A percentile compares a stretch with the other conserved stretches of the same genome.
phyloP scores from a whole-genome alignment of 1,139 yeast genomes.

The Sugiyamaella paludigena region DNA sequence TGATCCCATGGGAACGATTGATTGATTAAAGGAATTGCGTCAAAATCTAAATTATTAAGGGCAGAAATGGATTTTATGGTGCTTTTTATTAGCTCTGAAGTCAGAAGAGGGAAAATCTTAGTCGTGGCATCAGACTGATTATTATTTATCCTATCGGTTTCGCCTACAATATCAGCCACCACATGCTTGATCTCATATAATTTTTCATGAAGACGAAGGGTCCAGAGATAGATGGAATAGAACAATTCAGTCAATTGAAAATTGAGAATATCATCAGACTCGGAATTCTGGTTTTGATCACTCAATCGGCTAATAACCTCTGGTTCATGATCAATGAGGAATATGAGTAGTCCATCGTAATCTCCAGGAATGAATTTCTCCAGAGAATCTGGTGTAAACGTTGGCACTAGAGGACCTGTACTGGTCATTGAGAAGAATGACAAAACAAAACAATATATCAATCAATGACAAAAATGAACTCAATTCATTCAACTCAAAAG shows the following conservation, averaged over 20 bases:
- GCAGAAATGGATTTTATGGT: slow-evolving; percentile 1
- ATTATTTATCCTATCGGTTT: background rate
- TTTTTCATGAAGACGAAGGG: slow-evolving; percentile 10
- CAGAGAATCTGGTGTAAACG: background rate
- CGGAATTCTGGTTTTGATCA: background rate
- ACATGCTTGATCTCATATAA: slow-evolving; percentile 5
- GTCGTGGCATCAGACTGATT: background rate
- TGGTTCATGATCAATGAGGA: slow-evolving; percentile 8
- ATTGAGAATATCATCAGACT: no score
- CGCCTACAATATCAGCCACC: background rate
- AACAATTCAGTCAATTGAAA: slow-evolving; percentile 7
- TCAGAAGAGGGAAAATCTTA: background rate
- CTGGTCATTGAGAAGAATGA: no score
- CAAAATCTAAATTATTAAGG: slow-evolving; percentile 5
- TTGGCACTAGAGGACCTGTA: no score
- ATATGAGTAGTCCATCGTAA: slow-evolving; percentile 6
- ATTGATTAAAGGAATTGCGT: background rate
- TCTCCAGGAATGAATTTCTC: background rate
- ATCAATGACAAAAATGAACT: no score
- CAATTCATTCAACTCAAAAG: no score
- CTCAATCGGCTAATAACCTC: background rate
- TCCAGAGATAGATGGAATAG: slow-evolving; percentile 17
- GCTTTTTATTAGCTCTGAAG: slow-evolving; percentile 2
- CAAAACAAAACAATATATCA: no score
- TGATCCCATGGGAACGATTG: slow-evolving; percentile 2